Evolutionary conservation across 306 rosid genomes (phyloP).

Genomic region (Acacia acuminata): DNA sequence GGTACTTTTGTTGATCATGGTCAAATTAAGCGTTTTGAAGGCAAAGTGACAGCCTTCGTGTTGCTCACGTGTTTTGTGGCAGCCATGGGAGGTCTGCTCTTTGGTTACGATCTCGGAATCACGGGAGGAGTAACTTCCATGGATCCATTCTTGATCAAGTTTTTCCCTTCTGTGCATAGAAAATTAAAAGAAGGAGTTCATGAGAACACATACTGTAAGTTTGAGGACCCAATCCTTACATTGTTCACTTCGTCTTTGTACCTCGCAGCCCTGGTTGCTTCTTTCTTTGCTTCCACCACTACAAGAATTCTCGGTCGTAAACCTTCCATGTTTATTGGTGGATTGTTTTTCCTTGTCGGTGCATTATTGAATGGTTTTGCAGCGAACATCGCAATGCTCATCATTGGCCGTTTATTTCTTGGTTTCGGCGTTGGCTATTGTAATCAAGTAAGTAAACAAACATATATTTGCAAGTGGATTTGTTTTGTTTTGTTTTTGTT

Average conservation of each 20-base stretch:
- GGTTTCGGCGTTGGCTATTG: slow-evolving; percentile 41
- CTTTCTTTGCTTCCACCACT: slow-evolving; percentile 37
- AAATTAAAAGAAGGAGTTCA: slow-evolving; percentile 10
- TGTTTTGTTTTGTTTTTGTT: too few species aligned
- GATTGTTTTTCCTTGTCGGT: slow-evolving; percentile 39
- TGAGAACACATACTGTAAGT: slow-evolving; percentile 28
- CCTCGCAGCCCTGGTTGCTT: slow-evolving; percentile 36
- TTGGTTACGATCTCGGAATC: slow-evolving; percentile 41
- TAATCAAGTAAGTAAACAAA: slow-evolving; percentile 26
- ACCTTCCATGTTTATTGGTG: slow-evolving; percentile 35
- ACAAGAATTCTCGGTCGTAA: slow-evolving; percentile 35
- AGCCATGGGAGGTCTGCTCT: slow-evolving; percentile 41
- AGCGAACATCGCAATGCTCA: slow-evolving; percentile 22
- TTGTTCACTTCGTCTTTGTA: slow-evolving; percentile 43
- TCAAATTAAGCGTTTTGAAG: slow-evolving; percentile 5
- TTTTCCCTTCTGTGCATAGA: slow-evolving; percentile 27
- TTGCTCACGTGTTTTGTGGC: slow-evolving; percentile 37
- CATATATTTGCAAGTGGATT: too few species aligned
- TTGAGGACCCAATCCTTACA: slow-evolving; percentile 33
- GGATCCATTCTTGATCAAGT: slow-evolving; percentile 36
- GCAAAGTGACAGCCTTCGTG: slow-evolving; percentile 34
- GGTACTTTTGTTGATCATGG: slow-evolving; percentile 11
- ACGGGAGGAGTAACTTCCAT: slow-evolving; percentile 38
- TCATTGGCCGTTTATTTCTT: slow-evolving; percentile 37
- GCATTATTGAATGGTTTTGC: slow-evolving; percentile 40